These are phyloP conservation scores for Peltaster fructicola DNA, from an alignment of 2,329 filamentous ascomycete species.

Conservation along the genomic window DNA sequence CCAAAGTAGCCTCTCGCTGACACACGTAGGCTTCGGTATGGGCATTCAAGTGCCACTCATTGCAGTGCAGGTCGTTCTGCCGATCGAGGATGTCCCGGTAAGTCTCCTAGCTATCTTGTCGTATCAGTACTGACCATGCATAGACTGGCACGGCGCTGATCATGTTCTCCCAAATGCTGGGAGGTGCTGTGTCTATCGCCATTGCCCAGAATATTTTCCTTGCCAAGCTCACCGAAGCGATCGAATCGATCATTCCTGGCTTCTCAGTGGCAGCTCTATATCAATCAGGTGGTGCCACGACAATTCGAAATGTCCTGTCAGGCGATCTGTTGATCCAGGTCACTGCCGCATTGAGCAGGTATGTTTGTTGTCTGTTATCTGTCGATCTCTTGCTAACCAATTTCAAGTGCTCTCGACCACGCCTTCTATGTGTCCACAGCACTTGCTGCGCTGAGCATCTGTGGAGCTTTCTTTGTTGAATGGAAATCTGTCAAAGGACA, in stretches of 20 bases:
- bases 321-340: no score
- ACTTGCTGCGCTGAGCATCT: conserved; percentile 32
- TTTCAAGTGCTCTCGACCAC: conserved; percentile 30
- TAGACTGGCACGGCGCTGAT: conserved; percentile 30
- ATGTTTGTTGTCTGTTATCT: no score
- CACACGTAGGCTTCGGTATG: conserved; percentile 28
- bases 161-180: conserved; percentile 31
- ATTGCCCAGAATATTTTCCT: conserved; percentile 34
- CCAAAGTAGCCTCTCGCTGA: no score
- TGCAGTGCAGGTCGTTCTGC: conserved; percentile 28
- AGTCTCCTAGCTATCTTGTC: no score
- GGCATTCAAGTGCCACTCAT: conserved; percentile 32
- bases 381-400: no score
- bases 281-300: no score
- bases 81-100: conserved; percentile 25
- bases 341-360: no score
- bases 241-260: no score
- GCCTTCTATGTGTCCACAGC: conserved; percentile 41
- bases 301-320: no score
- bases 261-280: no score
- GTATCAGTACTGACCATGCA: no score
- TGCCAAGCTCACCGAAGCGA: no score
- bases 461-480: conserved; percentile 38
- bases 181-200: conserved; percentile 31
- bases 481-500: conserved; percentile 43